Conservation (phyloP, 768 basidiomycete genomes). For the Termitomyces sp. region DNA sequence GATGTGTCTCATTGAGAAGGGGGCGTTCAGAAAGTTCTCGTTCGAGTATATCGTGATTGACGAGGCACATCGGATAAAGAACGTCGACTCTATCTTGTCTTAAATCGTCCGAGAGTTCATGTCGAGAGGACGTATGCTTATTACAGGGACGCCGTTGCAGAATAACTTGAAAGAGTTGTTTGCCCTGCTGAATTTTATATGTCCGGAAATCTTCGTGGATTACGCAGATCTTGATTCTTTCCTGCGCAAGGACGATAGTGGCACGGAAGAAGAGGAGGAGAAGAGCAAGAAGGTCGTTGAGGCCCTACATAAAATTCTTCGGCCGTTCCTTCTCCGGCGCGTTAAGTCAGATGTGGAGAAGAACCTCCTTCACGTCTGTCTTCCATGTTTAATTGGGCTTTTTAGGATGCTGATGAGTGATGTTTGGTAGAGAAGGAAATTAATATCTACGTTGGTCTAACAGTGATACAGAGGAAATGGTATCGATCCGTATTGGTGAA, state of each 20-base stretch:
- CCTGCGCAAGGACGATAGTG: constrained; percentile 80
- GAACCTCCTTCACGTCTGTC: constrained; percentile 60
- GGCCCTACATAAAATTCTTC: constrained; percentile 92
- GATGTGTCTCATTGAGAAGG: constrained; percentile 92
- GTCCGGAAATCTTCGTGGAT: constrained; percentile 92
- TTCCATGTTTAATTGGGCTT: background rate
- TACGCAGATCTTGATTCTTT: constrained; percentile 91
- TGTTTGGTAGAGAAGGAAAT: constrained; percentile 82
- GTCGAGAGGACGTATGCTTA: constrained; percentile 84
- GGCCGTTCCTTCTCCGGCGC: constrained; percentile 89
- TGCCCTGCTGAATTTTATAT: constrained; percentile 89
- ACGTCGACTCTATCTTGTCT: constrained; percentile 91
- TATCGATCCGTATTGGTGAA: constrained; percentile 95
- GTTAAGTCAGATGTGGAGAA: constrained; percentile 99
- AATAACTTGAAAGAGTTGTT: constrained; percentile 97
- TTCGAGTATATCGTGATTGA: constrained; percentile 99
- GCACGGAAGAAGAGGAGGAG: constrained; percentile 67
- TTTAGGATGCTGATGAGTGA: constrained; percentile 2
- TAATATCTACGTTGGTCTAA: constrained; percentile 95
- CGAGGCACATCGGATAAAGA: constrained; percentile 99
- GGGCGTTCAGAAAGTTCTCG: constrained; percentile 87
- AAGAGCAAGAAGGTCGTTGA: constrained; percentile 92
- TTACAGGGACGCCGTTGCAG: constrained; percentile 95
- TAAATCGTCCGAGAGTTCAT: constrained; percentile 92
- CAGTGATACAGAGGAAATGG: constrained; percentile 98